Percentiles rank a stretch among this genome's conserved stretches.
These are phyloP conservation scores for Forsythia suspensa DNA, from an alignment of 257 asterid species.

Conservation along the genomic window DNA sequence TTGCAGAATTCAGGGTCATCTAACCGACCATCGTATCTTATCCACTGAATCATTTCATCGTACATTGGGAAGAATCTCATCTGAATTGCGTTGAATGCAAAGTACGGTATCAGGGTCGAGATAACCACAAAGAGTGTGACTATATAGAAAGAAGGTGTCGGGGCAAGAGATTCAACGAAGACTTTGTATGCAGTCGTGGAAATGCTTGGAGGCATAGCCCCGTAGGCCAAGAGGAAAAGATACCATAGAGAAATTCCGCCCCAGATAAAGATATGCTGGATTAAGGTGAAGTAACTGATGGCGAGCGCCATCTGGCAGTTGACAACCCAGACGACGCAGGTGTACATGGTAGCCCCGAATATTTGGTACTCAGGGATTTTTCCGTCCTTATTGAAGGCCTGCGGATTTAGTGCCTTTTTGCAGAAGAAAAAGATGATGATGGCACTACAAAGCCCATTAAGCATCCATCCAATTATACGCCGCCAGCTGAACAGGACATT, in stretches of 20 bases:
- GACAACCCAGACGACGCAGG: slow-evolving; percentile 86
- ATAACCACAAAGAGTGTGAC: slow-evolving; percentile 43
- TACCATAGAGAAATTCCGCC: slow-evolving; percentile 88
- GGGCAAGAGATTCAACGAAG: slow-evolving; percentile 74
- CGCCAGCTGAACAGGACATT: slow-evolving; percentile 93
- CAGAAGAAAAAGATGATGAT: slow-evolving; percentile 79
- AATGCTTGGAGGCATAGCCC: slow-evolving; percentile 44
- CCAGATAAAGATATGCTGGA: slow-evolving; percentile 86
- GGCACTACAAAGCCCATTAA: slow-evolving; percentile 67
- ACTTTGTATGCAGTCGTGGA: slow-evolving; percentile 71
- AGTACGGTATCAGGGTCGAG: neutral
- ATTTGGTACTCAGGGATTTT: slow-evolving; percentile 54
- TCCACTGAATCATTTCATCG: slow-evolving; percentile 93
- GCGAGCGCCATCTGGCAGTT: slow-evolving; percentile 89
- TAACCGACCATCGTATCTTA: slow-evolving; percentile 59
- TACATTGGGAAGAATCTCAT: slow-evolving; percentile 57
- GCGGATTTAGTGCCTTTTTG: slow-evolving; percentile 56
- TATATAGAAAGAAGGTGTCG: slow-evolving; percentile 62
- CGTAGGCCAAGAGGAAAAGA: slow-evolving; percentile 69
- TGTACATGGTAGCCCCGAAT: slow-evolving; percentile 84
- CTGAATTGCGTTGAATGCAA: slow-evolving; percentile 30
- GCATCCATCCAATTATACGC: slow-evolving; percentile 89
- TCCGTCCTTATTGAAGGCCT: slow-evolving; percentile 62
- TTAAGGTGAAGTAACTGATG: slow-evolving; percentile 80
- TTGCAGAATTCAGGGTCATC: slow-evolving; percentile 73